A percentile compares a stretch with the other conserved stretches of the same genome.
Conservation (phyloP, 306 rosid species). For the Inga leiocalycina region DNA sequence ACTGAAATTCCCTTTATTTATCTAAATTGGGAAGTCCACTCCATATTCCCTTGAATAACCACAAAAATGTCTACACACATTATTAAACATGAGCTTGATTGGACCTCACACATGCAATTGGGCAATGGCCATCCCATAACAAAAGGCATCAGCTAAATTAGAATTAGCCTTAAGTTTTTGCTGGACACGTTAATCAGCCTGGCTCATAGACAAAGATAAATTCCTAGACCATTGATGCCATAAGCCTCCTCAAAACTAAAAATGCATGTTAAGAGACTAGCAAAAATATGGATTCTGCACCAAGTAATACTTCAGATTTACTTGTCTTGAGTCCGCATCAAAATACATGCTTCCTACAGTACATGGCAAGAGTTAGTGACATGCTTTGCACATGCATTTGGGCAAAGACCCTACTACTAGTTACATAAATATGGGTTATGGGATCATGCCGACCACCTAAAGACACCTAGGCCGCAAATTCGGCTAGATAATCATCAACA, state of each 20-base stretch:
- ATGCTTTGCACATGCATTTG: neutral
- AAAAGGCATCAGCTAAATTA: neutral
- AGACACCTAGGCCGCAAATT: neutral
- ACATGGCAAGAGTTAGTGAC: neutral
- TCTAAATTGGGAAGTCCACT: neutral
- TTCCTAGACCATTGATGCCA: neutral
- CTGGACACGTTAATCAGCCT: neutral
- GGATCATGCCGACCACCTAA: neutral
- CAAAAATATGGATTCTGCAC: neutral
- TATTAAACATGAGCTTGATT: neutral
- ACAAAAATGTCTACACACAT: neutral
- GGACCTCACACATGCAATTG: too few species aligned
- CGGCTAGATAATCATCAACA: neutral
- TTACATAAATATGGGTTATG: neutral
- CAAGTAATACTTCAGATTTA: neutral
- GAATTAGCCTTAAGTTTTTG: neutral
- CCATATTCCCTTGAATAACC: neutral
- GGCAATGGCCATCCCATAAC: neutral
- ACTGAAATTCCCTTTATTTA: neutral
- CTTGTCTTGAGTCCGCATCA: neutral
- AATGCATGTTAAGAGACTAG: neutral
- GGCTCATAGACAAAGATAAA: neutral
- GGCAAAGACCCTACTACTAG: neutral
- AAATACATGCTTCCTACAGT: neutral
- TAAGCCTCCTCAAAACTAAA: slow-evolving; percentile 2